Evolutionary conservation across 2,329 filamentous ascomycete species (phyloP), one percentile per base, ranked within the genome.

Genomic region (Fusarium sp.): DNA sequence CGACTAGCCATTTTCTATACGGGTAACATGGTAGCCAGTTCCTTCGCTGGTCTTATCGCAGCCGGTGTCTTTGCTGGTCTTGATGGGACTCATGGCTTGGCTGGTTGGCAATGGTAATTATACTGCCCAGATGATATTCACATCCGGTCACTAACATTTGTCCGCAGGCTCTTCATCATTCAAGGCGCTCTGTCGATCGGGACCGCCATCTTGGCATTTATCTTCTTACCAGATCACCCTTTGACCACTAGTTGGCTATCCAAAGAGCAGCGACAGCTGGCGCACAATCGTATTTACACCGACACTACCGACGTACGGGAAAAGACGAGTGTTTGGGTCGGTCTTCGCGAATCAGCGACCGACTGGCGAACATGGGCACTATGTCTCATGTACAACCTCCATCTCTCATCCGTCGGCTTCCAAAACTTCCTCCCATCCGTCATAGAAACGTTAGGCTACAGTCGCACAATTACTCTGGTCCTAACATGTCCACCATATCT

Each of bases 401-500:
- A 75, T 38, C 42, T 75, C 1, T 73, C 69, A 5, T 76, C 76
- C 0, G 73, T 74, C 9, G 72, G 74, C 5, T 77, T 77, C 55
- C 76, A 77, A 16, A 77, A 77, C 51, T 77, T 77, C 34, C 71
- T 77, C 0, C 76, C 76, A 0, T 75, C 73, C 0, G 82, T 85
- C 14, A 81, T 86, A 49, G 74, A 81, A 52, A 84, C 83, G 0
- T 79, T 87, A 3, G 81, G 82, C 0, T 86, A 85, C 68, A 79
- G 75, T 46, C 79, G 73, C 1, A 86, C 83, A 0, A 79, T 85
- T 29, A 86, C 85, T 0, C 77, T 87, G 0, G 78, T 85, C 4
- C 78, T 87, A 22, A 86, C 84, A 14, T 83, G 82, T 32, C 85
- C 85, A 0, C 85, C 85, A 0, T 87, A 84, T 69, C 75, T 85